Evolutionary conservation across 2,329 filamentous ascomycete species (phyloP), one percentile per base, ranked within the genome.

Genomic region (Epichloe sibirici): DNA sequence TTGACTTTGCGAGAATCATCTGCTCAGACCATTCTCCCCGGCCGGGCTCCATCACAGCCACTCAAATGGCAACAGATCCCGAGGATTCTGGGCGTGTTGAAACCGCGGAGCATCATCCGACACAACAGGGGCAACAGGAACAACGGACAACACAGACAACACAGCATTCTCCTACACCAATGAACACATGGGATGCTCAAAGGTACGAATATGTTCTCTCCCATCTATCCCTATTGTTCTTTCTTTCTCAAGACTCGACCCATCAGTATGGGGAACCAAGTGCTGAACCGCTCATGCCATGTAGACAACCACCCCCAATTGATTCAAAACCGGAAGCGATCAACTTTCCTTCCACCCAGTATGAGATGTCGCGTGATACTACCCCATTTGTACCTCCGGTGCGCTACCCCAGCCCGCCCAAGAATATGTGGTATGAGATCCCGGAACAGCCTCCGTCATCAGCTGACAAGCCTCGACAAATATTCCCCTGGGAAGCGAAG

Each of bases 401-500:
- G 55, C 76, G 79, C 51, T 93, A 95, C 62, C 88, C 90, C 3
- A 87, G 88, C 62, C 88, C 89, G 17, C 89, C 90, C 0, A 86
- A 78, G 66, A 79, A 90, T 63, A 90, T 95, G 88, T 93, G 85
- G 77, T 95, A 93, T 65, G 74, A 91, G 61, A 78, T 94, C 38
- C 90, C 90, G 5, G 81, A 76, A 57, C 76, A 79, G 54, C 80
- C 81, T 23, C 75, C 80, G 47, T 72, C 67, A 25, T 61, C 63
- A n/a, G 59, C 76, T 44, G 74, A 82, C 57, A 78, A 72, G 55
- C 78, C 83, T 13, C 76, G 78, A 47, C 77, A 83, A 3, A 83
- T 97, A 48, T 98, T 98, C 66, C 93, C 93, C 0, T 98, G 93
- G 93, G 93, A 98, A 67, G 70, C 69, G 43, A 72, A 83, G 53